Evolutionary conservation across 1,139 yeast species (phyloP).

Genomic region (Geotrichum candidum): DNA sequence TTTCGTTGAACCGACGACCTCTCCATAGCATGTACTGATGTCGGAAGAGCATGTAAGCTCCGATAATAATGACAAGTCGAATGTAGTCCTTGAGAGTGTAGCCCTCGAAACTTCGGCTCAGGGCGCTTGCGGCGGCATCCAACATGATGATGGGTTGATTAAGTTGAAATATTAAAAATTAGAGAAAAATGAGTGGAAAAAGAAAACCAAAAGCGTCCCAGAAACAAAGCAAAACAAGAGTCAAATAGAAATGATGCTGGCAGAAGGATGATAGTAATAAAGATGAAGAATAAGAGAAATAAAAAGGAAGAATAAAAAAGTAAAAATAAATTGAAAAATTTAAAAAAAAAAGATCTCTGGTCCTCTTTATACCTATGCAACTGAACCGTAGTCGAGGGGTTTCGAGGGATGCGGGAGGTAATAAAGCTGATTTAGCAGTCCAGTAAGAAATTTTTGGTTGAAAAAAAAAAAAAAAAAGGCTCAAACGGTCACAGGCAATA

Average conservation of each 20-base stretch:
- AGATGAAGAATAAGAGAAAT: neutral
- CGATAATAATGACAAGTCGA: slow-evolving; percentile 16
- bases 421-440: neutral
- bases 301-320: neutral
- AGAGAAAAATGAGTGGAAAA: neutral
- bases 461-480: neutral
- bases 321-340: neutral
- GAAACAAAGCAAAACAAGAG: neutral
- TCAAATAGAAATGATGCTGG: neutral
- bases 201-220: neutral
- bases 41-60: slow-evolving; percentile 17
- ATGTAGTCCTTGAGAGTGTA: slow-evolving; percentile 16
- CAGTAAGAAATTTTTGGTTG: neutral
- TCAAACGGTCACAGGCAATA: neutral
- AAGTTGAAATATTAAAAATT: neutral
- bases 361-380: neutral
- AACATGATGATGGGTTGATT: slow-evolving; percentile 4
- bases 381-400: neutral
- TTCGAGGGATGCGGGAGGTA: neutral
- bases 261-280: neutral
- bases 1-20: slow-evolving; percentile 7
- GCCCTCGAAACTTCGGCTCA: slow-evolving; percentile 10
- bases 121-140: slow-evolving; percentile 7
- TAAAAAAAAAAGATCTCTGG: neutral
- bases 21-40: slow-evolving; percentile 16